Conservation (phyloP, 1,284 basidiomycete species). For the Athelia sp. region DNA sequence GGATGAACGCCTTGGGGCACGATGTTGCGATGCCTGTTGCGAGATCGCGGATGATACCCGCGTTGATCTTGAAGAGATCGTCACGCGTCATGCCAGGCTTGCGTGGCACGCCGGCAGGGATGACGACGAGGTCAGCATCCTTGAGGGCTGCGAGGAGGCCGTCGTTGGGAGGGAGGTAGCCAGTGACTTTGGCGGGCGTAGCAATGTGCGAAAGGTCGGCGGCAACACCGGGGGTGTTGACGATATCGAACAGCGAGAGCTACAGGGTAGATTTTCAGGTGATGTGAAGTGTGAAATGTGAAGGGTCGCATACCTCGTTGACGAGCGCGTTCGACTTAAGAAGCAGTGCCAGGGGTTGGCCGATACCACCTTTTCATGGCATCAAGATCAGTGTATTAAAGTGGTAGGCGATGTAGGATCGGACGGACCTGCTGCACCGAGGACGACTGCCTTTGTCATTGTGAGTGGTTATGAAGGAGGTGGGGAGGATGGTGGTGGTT, state of each 20-base stretch:
- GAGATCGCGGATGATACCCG: conserved; percentile 92
- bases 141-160: conserved; percentile 82
- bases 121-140: conserved; percentile 88
- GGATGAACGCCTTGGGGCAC: conserved; percentile 89
- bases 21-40: conserved; percentile 83
- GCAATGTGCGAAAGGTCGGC: conserved; percentile 90
- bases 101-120: conserved; percentile 96
- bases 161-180: conserved; percentile 69
- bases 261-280: conserved; percentile 21
- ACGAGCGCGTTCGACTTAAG: conserved; percentile 84
- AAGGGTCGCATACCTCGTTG: conserved; percentile 51
- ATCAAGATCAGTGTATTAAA: not conserved
- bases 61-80: conserved; percentile 98
- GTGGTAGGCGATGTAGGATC: conserved; percentile 1
- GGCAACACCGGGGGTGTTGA: conserved; percentile 94
- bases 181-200: conserved; percentile 75
- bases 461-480: conserved; percentile 6
- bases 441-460: conserved; percentile 92
- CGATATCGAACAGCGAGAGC: conserved; percentile 94
- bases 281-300: not conserved
- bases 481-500: not conserved
- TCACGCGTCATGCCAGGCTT: conserved; percentile 81
- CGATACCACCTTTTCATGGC: conserved; percentile 88
- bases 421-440: conserved; percentile 79
- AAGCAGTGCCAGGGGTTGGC: conserved; percentile 89